Base-by-base conservation (phyloP, 192 early-diverging fungal species). In the Entomortierella beljakovae region DNA sequence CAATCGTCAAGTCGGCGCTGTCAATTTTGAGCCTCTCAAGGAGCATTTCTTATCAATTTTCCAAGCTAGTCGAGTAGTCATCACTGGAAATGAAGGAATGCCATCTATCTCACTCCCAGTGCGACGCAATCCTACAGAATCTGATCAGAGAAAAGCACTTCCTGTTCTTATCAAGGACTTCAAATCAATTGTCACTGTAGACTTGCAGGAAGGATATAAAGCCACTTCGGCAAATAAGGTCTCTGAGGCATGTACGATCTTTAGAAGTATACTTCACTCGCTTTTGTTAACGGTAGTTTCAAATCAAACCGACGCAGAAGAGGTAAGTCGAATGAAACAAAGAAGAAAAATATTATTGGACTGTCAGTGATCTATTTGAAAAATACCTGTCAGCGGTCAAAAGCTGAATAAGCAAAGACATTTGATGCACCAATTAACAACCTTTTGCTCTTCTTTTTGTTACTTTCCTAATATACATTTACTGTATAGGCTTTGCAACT, bases 11-110 rank as follows among this genome's bases (percentile, higher is more conserved):
- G 89, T 90, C n/a, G 98, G 98, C 31, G 90, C 92, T 66, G 88
- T 91, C 29, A 95, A 95, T 82, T 99, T 99, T 90, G 93, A 87
- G 43, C 94, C 95, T 11, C 86, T 99, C 34, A 97, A 96, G 85
- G 86, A 92, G 6, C 83, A 89, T 37, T 98, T 99, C 81, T 70
- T 98, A 82, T 81, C 91, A 23, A 92, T 96, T 22, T 98, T 90
- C 83, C 87, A 92, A 59, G 87, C 95, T 0, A 88, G 93, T 46
- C 88, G 90, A 8, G 81, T 85, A 18, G 90, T 90, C 62, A 60
- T 92, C 29, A 81, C 88, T 31, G 87, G 80, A 42, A 91, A 87
- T 48, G 86, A 93, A 11, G 86, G 88, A 38, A 58, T 89, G 23
- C 77, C 88, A 4, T 83, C 95, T 23, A 73, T 93, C 32, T 81